Percentiles rank a stretch among this genome's conserved stretches.
Conservation (phyloP, 495 filamentous ascomycete genomes). For the Rhypophila decipiens region DNA sequence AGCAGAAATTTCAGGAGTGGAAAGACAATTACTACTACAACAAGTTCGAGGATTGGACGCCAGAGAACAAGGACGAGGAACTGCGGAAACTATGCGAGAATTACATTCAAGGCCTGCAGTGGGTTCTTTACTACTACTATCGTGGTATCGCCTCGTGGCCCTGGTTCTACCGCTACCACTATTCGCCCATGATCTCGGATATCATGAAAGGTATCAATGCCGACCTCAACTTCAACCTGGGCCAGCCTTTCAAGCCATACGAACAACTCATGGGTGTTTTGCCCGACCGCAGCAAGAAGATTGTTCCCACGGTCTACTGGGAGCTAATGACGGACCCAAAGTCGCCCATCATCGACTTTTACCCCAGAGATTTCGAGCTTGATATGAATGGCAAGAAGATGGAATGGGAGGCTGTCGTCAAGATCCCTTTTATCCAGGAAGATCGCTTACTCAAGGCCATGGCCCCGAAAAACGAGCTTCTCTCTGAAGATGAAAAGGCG, state of each 20-base stretch:
- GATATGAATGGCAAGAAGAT: conserved; percentile 99
- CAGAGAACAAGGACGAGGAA: conserved; percentile 68
- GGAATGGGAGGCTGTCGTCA: conserved; percentile 99
- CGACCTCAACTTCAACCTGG: conserved; percentile 84
- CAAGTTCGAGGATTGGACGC: conserved; percentile 84
- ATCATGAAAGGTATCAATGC: conserved; percentile 82
- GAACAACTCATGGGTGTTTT: conserved; percentile 98
- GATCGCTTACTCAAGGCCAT: conserved; percentile 76
- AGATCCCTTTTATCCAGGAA: conserved; percentile 98
- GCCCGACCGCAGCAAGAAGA: conserved; percentile 93
- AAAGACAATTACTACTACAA: conserved; percentile 83
- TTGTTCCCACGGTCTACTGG: conserved; percentile 82
- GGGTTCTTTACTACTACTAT: conserved; percentile 98
- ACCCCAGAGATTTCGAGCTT: conserved; percentile 92
- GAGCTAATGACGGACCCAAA: conserved; percentile 83
- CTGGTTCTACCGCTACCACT: conserved; percentile 97
- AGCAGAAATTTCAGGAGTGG: conserved; percentile 82
- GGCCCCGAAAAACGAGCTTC: conserved; percentile 68
- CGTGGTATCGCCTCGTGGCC: conserved; percentile 95
- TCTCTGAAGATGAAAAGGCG: conserved; percentile 67
- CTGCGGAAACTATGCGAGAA: conserved; percentile 83
- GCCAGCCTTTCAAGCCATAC: conserved; percentile 88
- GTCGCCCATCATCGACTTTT: conserved; percentile 98
- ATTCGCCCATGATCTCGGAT: conserved; percentile 88
- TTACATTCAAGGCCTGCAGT: conserved; percentile 96